Conservation (phyloP, 2,329 filamentous ascomycete genomes). For the Arthrobotrys entomopaga region DNA sequence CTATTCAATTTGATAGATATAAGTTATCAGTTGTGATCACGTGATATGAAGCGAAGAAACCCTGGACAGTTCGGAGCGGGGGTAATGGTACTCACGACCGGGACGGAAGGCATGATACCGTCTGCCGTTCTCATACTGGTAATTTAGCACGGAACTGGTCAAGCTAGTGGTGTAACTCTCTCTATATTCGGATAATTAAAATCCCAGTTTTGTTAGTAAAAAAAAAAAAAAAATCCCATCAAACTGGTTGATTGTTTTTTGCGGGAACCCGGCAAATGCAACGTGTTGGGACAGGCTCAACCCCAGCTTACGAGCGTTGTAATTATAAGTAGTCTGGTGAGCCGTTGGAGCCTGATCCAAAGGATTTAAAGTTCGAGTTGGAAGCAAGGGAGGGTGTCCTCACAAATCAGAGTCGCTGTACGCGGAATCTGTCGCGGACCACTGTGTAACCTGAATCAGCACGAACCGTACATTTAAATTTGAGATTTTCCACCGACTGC, state of each 20-base stretch:
- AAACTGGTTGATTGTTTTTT: not conserved
- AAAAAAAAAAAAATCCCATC: not conserved
- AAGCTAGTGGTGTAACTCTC: slow-evolving; percentile 23
- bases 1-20: not conserved
- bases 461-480: not conserved
- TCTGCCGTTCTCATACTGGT: slow-evolving; percentile 29
- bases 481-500: too few relatives aligned
- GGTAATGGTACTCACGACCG: slow-evolving; percentile 6
- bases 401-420: slow-evolving; percentile 29
- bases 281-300: too few relatives aligned
- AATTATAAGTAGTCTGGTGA: too few relatives aligned
- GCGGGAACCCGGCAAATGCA: not conserved
- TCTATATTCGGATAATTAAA: slow-evolving; percentile 12
- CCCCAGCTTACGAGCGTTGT: too few relatives aligned
- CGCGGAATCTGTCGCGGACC: slow-evolving; percentile 11
- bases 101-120: slow-evolving; percentile 22
- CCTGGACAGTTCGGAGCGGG: not conserved
- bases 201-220: too few relatives aligned
- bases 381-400: not conserved
- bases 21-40: not conserved
- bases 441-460: not conserved
- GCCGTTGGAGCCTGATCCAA: not conserved
- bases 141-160: slow-evolving; percentile 14
- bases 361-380: not conserved
- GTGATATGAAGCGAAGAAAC: too few relatives aligned